phyloP scores from a whole-genome alignment of 345 rosid genomes.

The Salix arbutifolia region DNA sequence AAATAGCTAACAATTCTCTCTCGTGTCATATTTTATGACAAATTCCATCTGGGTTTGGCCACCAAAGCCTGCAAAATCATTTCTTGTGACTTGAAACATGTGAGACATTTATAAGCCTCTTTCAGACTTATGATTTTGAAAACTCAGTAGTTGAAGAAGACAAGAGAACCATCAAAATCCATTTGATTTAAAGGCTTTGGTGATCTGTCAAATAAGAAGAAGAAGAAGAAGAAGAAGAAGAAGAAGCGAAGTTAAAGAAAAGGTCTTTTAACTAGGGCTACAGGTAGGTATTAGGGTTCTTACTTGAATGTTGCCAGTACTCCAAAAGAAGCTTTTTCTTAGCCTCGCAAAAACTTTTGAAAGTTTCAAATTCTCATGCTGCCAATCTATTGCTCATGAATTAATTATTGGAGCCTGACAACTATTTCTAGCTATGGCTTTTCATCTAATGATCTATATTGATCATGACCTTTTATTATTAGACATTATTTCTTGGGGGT shows the following conservation, averaged over 20 bases:
- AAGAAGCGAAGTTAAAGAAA: background rate
- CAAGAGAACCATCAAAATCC: slow-evolving; percentile 7
- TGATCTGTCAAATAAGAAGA: background rate
- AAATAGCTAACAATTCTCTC: slow-evolving; percentile 6
- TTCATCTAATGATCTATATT: background rate
- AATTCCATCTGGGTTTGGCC: slow-evolving; percentile 14
- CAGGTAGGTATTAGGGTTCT: slow-evolving; percentile 27
- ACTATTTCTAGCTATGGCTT: background rate
- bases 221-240: too few relatives aligned
- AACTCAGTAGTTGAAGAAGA: background rate
- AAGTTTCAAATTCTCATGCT: slow-evolving; percentile 3
- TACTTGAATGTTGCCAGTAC: background rate
- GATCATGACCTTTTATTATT: background rate
- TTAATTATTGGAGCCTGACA: slow-evolving; percentile 6
- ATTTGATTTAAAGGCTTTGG: background rate
- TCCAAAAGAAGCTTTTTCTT: slow-evolving; percentile 6
- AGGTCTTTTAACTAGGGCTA: slow-evolving; percentile 16
- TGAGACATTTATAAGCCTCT: background rate
- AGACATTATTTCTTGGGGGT: background rate
- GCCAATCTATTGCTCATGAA: background rate
- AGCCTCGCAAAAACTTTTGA: slow-evolving; percentile 8
- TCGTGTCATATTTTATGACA: slow-evolving; percentile 26
- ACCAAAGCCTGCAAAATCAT: background rate
- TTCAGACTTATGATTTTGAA: background rate
- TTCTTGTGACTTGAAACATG: background rate